Evolutionary conservation across 371 early-diverging fungal species (phyloP).

Genomic region (Haplosporangium sp.): DNA sequence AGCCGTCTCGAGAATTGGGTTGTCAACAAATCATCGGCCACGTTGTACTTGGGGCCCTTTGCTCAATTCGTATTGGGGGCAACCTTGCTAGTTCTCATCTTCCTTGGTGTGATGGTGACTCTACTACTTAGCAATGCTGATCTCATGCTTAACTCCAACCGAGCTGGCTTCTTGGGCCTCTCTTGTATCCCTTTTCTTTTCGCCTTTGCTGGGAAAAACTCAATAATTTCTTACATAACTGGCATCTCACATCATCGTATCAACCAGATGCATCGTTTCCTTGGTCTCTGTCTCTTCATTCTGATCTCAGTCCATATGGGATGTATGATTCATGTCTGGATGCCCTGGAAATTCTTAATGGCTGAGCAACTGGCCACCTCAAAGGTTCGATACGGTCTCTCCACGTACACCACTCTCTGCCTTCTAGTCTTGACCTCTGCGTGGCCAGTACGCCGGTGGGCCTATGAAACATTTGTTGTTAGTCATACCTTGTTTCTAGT

Average conservation of each 20-base stretch:
- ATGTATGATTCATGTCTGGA: conserved; percentile 58
- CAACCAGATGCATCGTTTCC: conserved; percentile 64
- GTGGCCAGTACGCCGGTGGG: conserved; percentile 63
- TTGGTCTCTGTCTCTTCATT: conserved; percentile 60
- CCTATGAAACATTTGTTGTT: conserved; percentile 62
- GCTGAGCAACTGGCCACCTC: conserved; percentile 49
- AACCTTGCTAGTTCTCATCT: conserved; percentile 52
- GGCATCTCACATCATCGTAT: conserved; percentile 67
- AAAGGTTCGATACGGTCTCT: conserved; percentile 67
- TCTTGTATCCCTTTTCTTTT: conserved; percentile 68
- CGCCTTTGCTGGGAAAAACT: conserved; percentile 70
- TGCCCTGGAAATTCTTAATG: conserved; percentile 60
- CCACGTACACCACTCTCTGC: conserved; percentile 63
- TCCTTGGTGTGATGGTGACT: conserved; percentile 57
- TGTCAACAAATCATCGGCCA: conserved; percentile 62
- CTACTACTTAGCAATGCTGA: conserved; percentile 59
- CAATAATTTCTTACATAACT: conserved; percentile 61
- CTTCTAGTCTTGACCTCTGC: conserved; percentile 62
- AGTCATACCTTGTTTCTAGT: conserved; percentile 60
- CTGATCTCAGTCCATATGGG: conserved; percentile 69
- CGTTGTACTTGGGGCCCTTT: conserved; percentile 45
- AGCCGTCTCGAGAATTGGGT: conserved; percentile 56
- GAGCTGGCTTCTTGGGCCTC: conserved; percentile 68
- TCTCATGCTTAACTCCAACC: conserved; percentile 65
- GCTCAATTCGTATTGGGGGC: conserved; percentile 62